Evolutionary conservation across 345 rosid species (phyloP).

Genomic region (Garcia nutans): DNA sequence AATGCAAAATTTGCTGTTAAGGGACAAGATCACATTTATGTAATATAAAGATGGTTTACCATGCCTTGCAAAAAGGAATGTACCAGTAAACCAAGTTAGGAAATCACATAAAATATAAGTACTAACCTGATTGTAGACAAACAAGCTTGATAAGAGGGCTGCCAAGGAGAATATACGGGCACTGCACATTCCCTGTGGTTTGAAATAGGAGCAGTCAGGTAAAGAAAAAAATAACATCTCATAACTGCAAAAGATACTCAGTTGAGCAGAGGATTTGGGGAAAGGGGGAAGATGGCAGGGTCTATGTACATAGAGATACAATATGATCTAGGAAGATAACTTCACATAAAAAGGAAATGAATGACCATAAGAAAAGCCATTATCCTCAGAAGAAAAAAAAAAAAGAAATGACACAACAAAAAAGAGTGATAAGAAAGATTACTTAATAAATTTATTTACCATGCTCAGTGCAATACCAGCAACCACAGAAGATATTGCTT

Average conservation of each 20-base stretch:
- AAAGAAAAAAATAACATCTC: background rate
- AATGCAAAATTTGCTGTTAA: background rate
- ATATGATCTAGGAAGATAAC: too few relatives aligned
- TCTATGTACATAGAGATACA: too few relatives aligned
- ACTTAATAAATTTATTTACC: background rate
- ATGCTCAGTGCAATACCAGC: background rate
- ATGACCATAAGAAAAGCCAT: background rate
- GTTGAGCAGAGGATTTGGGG: background rate
- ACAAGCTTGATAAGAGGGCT: conserved; percentile 94
- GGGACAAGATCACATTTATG: background rate
- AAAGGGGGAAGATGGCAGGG: too few relatives aligned
- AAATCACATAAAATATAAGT: background rate
- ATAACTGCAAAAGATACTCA: background rate
- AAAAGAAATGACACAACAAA: background rate
- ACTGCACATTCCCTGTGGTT: conserved; percentile 82
- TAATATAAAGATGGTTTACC: background rate
- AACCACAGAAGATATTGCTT: background rate
- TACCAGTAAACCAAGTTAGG: background rate
- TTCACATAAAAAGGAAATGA: too few relatives aligned
- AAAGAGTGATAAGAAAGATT: too few relatives aligned
- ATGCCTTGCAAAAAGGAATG: background rate
- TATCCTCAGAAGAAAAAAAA: background rate
- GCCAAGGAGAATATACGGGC: conserved; percentile 94
- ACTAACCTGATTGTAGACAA: conserved; percentile 88
- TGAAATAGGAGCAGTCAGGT: conserved; percentile 1